Base-by-base conservation (phyloP, 2,329 filamentous ascomycete genomes). In the Colletotrichum navitas region DNA sequence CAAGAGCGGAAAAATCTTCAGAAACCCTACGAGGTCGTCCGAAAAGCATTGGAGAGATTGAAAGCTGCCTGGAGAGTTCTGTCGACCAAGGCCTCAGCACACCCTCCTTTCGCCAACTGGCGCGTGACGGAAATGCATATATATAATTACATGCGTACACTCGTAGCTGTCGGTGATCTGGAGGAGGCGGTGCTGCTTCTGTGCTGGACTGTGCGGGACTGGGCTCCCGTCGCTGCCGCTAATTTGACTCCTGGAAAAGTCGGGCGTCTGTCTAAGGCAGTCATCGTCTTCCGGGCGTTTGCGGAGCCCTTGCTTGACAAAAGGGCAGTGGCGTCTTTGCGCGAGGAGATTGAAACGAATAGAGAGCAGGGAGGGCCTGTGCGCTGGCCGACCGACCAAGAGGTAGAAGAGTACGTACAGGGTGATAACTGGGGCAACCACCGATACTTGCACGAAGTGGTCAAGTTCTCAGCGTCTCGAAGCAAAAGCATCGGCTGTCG, bases 121-220 rank as follows among this genome's bases (percentile, higher is more conserved):
- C 32, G 51, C 3, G 47, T 78, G 82, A 16, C 81, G 90, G 14
- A 78, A 79, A 12, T 85, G 86, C 8, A 80, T 80, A 26, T 79
- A 85, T 47, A 77, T 75, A 82, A 83, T 2, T 92, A 93, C 77
- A 85, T 94, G 78, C 85, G 90, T 58, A 85, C 88, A 1, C 81
- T 94, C 29, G 91, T 88, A 1, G 85, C 87, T 63, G 79, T 90
- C n/a, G 86, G 86, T 45, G 89, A 93, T 74, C 83, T 84, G 60
- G 81, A 86, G 2, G 89, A 87, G 61, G 88, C 94, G 77, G 83
- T 87, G 6, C 81, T 81, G 5, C 80, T 91, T 6, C 80, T 91
- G 18, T 79, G 81, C 39, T 94, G 91, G 90, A 87, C 92, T 74
- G 79, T 87, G 0, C 74, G 79, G 32, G 80, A 89, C 74, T 85